Conservation (phyloP, 2,329 filamentous ascomycete species). For the Exophiala mesophila region DNA sequence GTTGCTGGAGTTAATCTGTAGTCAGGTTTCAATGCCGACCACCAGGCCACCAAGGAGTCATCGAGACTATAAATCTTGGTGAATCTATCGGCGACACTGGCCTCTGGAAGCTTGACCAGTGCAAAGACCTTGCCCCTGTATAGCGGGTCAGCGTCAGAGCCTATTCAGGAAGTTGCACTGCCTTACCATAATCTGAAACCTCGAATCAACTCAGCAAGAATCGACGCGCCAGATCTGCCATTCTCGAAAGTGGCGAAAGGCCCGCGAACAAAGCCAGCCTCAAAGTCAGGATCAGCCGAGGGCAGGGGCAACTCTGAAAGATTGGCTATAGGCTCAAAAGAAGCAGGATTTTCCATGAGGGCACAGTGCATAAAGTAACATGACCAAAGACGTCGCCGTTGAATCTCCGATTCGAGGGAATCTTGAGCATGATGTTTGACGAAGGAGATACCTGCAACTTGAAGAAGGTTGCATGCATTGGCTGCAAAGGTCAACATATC, state of each 20-base stretch:
- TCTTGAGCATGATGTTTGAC: constrained; percentile 1
- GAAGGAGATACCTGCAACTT: constrained; percentile 4
- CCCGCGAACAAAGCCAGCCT: constrained; percentile 2
- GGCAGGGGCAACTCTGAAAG: constrained; percentile 6
- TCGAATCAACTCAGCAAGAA: constrained; percentile 9
- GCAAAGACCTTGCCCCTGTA: constrained; percentile 5
- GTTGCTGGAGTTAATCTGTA: constrained; percentile 3
- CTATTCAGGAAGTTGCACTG: background rate
- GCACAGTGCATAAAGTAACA: constrained; percentile 14
- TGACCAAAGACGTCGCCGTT: constrained; percentile 11
- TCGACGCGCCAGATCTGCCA: background rate
- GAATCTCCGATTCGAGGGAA: constrained; percentile 6
- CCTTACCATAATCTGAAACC: constrained; percentile 11
- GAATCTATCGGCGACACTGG: constrained; percentile 2
- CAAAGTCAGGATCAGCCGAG: constrained; percentile 8
- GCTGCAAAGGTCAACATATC: no score
- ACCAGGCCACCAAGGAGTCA: constrained; percentile 3
- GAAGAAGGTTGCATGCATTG: constrained; percentile 5
- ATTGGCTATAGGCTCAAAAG: constrained; percentile 8
- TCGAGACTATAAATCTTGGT: constrained; percentile 6
- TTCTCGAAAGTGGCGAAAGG: background rate
- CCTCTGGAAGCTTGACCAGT: constrained; percentile 2
- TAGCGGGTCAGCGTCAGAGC: background rate
- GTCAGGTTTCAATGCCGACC: constrained; percentile 2
- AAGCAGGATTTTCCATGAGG: background rate